phyloP scores from a whole-genome alignment of 768 basidiomycete species.

The Mycena indigotica region DNA sequence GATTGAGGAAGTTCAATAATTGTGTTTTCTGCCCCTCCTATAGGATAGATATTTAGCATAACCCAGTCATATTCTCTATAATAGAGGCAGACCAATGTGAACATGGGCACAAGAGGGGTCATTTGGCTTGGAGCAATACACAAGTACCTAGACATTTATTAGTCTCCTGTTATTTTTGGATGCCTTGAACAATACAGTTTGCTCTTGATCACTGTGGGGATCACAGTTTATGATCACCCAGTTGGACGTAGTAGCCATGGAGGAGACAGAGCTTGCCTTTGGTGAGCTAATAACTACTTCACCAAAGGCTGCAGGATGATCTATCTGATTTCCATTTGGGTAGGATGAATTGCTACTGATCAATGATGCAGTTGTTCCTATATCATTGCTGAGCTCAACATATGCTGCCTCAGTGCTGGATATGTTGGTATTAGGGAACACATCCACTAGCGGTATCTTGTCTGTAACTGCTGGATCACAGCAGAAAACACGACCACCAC shows the following conservation, averaged over 20 bases:
- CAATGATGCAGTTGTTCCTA: not conserved
- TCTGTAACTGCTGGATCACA: not conserved
- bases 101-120: conserved; percentile 1
- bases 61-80: no score
- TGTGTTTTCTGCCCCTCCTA: conserved; percentile 1
- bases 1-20: not conserved
- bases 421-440: not conserved
- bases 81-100: no score
- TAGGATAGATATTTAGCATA: no score
- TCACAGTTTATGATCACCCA: conserved; percentile 4
- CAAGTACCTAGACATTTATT: not conserved
- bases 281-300: conserved; percentile 10
- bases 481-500: not conserved
- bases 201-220: not conserved
- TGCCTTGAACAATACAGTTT: not conserved
- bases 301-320: conserved; percentile 1
- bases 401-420: not conserved
- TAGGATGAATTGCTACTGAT: no score
- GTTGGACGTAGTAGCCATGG: not conserved
- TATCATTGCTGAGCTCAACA: not conserved
- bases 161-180: not conserved
- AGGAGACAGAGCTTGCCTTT: not conserved
- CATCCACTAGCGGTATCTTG: no score
- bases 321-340: not conserved
- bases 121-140: not conserved